Evolutionary conservation across 257 asterid species (phyloP).

Genomic region (Ilex aquifolium): DNA sequence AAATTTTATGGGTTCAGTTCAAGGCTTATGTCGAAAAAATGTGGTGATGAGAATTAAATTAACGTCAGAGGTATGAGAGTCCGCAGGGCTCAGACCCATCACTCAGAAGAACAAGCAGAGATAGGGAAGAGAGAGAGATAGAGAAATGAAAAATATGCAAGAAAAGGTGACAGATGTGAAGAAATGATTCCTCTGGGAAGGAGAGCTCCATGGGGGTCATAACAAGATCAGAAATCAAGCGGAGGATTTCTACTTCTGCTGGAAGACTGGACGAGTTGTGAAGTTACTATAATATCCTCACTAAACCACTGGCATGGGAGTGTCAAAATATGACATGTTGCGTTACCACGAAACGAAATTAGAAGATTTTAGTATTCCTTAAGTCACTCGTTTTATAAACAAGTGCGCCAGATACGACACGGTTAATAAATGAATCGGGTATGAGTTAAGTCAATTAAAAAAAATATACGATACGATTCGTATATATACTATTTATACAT

Average conservation of each 20-base stretch:
- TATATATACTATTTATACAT: too few relatives aligned
- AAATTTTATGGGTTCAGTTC: not conserved
- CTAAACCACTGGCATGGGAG: too few relatives aligned
- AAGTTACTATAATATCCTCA: not conserved
- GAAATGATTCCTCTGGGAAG: slow-evolving; percentile 20
- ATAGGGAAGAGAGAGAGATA: slow-evolving; percentile 5
- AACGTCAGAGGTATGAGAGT: slow-evolving; percentile 33
- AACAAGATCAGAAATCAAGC: slow-evolving; percentile 11
- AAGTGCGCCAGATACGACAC: too few relatives aligned
- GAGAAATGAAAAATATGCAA: not conserved
- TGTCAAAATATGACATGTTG: too few relatives aligned
- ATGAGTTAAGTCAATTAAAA: too few relatives aligned
- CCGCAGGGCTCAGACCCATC: slow-evolving; percentile 25
- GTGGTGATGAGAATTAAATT: slow-evolving; percentile 42
- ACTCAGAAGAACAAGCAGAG: slow-evolving; percentile 1
- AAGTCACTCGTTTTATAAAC: too few relatives aligned
- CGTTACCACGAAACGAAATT: not conserved
- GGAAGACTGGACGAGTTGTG: not conserved
- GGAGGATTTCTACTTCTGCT: not conserved
- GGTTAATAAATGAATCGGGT: not conserved
- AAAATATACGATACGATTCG: not conserved
- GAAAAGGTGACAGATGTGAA: not conserved
- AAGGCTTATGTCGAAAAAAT: slow-evolving; percentile 46
- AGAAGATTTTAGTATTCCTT: not conserved
- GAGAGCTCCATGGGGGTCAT: slow-evolving; percentile 50